Base-by-base conservation (phyloP, 257 asterid genomes). In the Nicotiana tomentosiformis region DNA sequence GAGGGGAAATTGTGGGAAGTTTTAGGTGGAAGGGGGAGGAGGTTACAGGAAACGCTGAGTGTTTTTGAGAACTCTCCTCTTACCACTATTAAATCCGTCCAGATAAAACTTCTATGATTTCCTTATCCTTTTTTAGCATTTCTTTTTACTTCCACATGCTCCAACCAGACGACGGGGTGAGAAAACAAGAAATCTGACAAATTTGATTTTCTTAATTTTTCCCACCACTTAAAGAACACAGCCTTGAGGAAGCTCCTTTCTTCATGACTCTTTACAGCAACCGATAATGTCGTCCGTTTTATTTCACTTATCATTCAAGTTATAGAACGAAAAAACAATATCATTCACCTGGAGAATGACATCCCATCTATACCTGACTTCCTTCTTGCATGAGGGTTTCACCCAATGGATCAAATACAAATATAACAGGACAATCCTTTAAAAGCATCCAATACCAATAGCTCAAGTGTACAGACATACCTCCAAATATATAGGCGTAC, bases 401-500 rank as follows among this genome's bases (percentile, higher is more conserved):
- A 57, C 26, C 64, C 20, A 57, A 57, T 16, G 23, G 23, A 3
- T 5, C 23, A 57, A 57, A 57, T 57, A 57, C 26, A 57, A 17
- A 57, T 16, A 57, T 17, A 57, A 16, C 4, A 57, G 10, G 64
- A 17, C 64, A 57, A 16, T 2, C 64, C 64, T 57, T 18, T 57
- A 16, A 57, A 17, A 57, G 57, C 57, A 12, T 53, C 17, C 17
- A 53, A 53, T 5, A 66, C 17, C 17, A 51, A 51, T 5, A 66
- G 53, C 77, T 14, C 43, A 15, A 72, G 16, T 20, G 18, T 11
- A 16, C 62, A 85, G 58, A 77, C 74, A 66, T 87, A 92, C 97
- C 98, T 94, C 98, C 85, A 94, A 90, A 83, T 84, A 94, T 51
- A 94, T 94, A 81, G 98, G 98, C 26, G 98, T 92, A 84, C 94